phyloP scores from a whole-genome alignment of 176 grass and related monocot species.

The Bothriochloa decipiens region DNA sequence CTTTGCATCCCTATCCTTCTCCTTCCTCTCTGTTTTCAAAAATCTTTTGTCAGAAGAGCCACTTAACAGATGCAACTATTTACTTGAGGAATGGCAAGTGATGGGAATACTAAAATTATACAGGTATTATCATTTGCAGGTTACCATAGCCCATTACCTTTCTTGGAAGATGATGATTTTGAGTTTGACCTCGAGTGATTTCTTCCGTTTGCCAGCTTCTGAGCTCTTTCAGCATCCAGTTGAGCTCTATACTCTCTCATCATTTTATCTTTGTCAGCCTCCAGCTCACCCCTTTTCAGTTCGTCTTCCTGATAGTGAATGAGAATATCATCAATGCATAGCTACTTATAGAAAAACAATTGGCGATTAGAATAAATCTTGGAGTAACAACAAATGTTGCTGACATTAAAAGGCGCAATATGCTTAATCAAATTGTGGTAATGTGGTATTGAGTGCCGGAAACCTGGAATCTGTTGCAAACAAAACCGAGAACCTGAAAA shows the following conservation, averaged over 20 bases:
- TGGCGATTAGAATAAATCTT: background rate
- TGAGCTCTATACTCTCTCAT: conserved; percentile 99
- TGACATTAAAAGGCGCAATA: background rate
- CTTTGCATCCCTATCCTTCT: conserved; percentile 87
- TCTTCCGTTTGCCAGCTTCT: conserved; percentile 75
- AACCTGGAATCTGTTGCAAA: background rate
- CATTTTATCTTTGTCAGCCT: conserved; percentile 99
- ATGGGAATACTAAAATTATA: conserved; percentile 5
- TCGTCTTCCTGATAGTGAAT: conserved; percentile 83
- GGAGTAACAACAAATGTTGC: background rate
- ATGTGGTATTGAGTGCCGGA: background rate
- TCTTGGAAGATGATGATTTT: conserved; percentile 73
- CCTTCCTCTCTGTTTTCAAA: conserved; percentile 78
- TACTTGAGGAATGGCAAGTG: conserved; percentile 21
- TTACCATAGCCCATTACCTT: conserved; percentile 54
- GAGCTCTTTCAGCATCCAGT: conserved; percentile 93
- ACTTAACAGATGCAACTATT: conserved; percentile 29
- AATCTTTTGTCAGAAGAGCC: conserved; percentile 43
- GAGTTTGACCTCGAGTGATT: conserved; percentile 57
- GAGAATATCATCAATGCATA: conserved; percentile 2
- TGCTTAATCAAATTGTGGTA: background rate
- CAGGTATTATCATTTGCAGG: conserved; percentile 7
- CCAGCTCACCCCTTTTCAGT: conserved; percentile 85
- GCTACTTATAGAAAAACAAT: background rate
- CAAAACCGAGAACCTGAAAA: background rate